Evolutionary conservation across 1,139 yeast species (phyloP).

Genomic region (Spathaspora sp.): DNA sequence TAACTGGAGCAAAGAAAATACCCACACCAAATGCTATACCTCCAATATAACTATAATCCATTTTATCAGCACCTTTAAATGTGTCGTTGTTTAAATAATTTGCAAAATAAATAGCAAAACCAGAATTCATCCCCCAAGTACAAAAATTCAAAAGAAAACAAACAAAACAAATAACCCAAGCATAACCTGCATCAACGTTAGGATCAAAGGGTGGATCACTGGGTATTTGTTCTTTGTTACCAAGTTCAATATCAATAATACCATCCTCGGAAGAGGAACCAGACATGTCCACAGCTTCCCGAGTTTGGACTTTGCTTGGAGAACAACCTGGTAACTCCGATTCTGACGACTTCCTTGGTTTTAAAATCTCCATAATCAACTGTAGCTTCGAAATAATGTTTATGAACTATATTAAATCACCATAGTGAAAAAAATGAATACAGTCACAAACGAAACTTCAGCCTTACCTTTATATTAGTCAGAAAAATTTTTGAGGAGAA

Average conservation of each 20-base stretch:
- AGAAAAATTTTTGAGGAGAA: background rate
- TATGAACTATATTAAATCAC: too few relatives aligned
- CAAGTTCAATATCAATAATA: slow-evolving; percentile 22
- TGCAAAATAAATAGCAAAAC: slow-evolving; percentile 53
- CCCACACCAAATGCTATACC: slow-evolving; percentile 44
- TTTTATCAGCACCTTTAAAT: slow-evolving; percentile 40
- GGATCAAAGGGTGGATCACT: slow-evolving; percentile 5
- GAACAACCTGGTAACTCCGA: background rate
- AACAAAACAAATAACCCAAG: slow-evolving; percentile 46
- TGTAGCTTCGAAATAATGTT: too few relatives aligned
- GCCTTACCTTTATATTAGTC: background rate
- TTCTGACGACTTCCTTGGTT: background rate
- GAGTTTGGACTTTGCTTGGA: slow-evolving; percentile 3
- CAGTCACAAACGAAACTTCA: background rate
- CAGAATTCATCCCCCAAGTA: slow-evolving; percentile 56
- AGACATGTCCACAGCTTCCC: slow-evolving; percentile 28
- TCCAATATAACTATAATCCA: slow-evolving; percentile 42
- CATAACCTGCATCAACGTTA: slow-evolving; percentile 45
- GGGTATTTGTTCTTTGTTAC: background rate
- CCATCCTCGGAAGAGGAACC: slow-evolving; percentile 35
- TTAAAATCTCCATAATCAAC: background rate
- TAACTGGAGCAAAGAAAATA: slow-evolving; percentile 34
- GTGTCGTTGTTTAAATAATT: slow-evolving; percentile 37
- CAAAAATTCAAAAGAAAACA: slow-evolving; percentile 42
- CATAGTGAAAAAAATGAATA: too few relatives aligned